phyloP scores from a whole-genome alignment of 225 moss, liverwort and hornwort species.

The Climacium dendroides region DNA sequence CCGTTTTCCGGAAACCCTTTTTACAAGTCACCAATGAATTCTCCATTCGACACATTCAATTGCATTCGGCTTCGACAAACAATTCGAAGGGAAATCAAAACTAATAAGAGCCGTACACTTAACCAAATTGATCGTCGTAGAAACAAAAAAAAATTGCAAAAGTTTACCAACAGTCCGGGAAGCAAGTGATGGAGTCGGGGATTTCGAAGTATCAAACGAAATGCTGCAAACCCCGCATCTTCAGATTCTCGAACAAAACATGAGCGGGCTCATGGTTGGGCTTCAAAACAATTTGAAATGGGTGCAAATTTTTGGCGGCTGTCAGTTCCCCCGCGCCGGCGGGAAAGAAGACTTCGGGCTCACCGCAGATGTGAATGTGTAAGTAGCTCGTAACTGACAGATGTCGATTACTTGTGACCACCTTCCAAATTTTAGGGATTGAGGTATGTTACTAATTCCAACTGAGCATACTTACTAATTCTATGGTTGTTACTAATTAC shows the following conservation, averaged over 20 bases:
- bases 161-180: not conserved
- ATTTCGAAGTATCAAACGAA: not conserved
- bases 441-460: too few species aligned
- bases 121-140: not conserved
- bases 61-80: not conserved
- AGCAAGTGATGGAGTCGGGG: too few species aligned
- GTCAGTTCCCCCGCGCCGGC: not conserved
- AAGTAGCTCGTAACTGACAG: not conserved
- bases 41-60: not conserved
- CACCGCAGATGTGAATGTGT: not conserved
- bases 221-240: not conserved
- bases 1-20: not conserved
- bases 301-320: not conserved
- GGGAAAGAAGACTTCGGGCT: not conserved
- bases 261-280: not conserved
- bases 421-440: too few species aligned
- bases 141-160: not conserved
- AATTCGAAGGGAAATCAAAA: not conserved
- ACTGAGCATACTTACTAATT: too few species aligned
- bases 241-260: not conserved
- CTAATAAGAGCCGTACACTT: not conserved
- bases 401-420: too few species aligned
- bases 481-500: too few species aligned
- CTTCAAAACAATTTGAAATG: not conserved
- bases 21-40: not conserved